Conservation (phyloP, 441 rosid species). For the Bocquillonia castaneifolia region DNA sequence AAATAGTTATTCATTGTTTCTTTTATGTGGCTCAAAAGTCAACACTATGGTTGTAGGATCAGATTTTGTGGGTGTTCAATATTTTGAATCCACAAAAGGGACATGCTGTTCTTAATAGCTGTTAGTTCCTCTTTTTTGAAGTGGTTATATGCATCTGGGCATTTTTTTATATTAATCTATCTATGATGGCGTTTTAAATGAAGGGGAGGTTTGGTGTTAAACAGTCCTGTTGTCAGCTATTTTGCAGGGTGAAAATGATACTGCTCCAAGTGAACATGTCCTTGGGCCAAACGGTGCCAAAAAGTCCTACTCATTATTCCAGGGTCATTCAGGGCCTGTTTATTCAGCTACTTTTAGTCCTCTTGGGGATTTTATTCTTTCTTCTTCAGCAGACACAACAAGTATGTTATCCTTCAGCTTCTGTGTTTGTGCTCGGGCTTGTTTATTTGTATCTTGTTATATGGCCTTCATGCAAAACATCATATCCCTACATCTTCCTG, state of each 20-base stretch:
- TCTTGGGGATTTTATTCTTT: conserved; percentile 80
- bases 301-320: conserved; percentile 65
- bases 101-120: background rate
- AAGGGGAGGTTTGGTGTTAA: conserved; percentile 15
- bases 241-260: conserved; percentile 68
- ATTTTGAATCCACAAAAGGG: background rate
- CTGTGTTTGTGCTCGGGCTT: background rate
- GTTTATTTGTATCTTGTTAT: background rate
- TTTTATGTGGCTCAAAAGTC: background rate
- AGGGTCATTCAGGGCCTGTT: conserved; percentile 95
- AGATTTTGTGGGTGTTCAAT: background rate
- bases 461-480: background rate
- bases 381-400: conserved; percentile 90
- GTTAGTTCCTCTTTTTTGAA: background rate
- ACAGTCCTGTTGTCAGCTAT: conserved; percentile 45
- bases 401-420: conserved; percentile 33
- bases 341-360: conserved; percentile 88
- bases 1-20: background rate
- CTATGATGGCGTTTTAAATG: background rate
- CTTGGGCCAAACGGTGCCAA: conserved; percentile 46
- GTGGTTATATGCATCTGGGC: background rate
- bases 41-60: too few relatives aligned
- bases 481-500: conserved; percentile 13
- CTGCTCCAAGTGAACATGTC: conserved; percentile 43
- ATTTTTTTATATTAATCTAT: conserved; percentile 1